Percentiles rank a stretch among this genome's conserved stretches.
Conservation (phyloP, 2,329 filamentous ascomycete genomes). For the Colletotrichum incanum region DNA sequence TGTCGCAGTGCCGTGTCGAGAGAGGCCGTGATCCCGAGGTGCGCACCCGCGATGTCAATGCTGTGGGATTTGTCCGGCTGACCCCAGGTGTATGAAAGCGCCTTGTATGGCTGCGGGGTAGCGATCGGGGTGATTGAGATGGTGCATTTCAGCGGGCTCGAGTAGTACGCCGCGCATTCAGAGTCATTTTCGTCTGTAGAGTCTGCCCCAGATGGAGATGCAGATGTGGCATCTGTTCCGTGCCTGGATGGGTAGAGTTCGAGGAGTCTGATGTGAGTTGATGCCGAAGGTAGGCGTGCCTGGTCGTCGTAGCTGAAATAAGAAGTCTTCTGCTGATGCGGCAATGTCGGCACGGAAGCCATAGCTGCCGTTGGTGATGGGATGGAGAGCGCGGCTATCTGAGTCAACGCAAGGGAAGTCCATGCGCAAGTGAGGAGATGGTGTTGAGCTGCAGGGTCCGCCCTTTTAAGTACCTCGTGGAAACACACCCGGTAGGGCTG, state of each 20-base stretch:
- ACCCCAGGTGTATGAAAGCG: slow-evolving; percentile 50
- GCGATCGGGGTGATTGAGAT: slow-evolving; percentile 27
- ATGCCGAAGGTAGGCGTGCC: slow-evolving; percentile 30
- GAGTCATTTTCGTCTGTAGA: slow-evolving; percentile 16
- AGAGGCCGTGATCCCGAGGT: slow-evolving; percentile 36
- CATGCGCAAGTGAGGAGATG: slow-evolving; percentile 1
- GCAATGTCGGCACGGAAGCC: slow-evolving; percentile 27
- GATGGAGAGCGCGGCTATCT: slow-evolving; percentile 19
- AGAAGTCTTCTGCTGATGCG: slow-evolving; percentile 9
- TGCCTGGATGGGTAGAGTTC: slow-evolving; percentile 23
- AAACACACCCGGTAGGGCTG: background rate
- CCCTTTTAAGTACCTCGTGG: background rate
- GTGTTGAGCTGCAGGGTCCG: slow-evolving; percentile 19
- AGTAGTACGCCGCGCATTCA: background rate
- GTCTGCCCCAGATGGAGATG: background rate
- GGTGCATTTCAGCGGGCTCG: slow-evolving; percentile 30
- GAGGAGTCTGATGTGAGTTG: slow-evolving; percentile 39
- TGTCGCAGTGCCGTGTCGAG: slow-evolving; percentile 38
- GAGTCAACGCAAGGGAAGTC: slow-evolving; percentile 1
- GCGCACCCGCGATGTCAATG: slow-evolving; percentile 20
- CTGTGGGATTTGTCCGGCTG: slow-evolving; percentile 22
- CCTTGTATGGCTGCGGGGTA: slow-evolving; percentile 44
- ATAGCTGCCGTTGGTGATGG: slow-evolving; percentile 25
- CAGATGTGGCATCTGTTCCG: background rate
- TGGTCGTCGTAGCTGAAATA: slow-evolving; percentile 14